Percentiles rank a stretch among this genome's conserved stretches.
These are phyloP conservation scores for Colletotrichum viniferum DNA, from an alignment of 2,329 filamentous ascomycete species.

Conservation along the genomic window DNA sequence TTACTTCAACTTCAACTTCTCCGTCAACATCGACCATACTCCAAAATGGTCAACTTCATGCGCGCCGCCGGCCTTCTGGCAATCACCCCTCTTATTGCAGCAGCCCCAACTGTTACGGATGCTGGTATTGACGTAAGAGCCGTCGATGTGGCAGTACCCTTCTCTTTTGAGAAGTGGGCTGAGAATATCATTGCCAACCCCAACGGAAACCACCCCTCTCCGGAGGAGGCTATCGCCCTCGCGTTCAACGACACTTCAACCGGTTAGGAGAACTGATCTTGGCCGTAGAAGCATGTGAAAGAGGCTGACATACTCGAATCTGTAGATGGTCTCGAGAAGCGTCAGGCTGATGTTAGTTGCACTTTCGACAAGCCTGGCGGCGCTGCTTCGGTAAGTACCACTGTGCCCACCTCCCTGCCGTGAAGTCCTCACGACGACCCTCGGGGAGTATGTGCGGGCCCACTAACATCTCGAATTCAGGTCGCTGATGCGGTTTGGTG, in stretches of 20 bases:
- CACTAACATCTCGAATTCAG: background rate
- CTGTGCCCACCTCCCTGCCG: background rate
- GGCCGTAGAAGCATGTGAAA: too few species aligned
- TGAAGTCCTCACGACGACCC: background rate
- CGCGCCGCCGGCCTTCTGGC: background rate
- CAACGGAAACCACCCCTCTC: background rate
- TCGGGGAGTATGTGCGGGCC: background rate
- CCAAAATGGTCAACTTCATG: constrained; percentile 5
- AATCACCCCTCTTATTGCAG: background rate
- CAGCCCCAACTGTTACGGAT: background rate
- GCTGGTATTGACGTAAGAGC: background rate
- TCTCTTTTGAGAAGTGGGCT: constrained; percentile 17
- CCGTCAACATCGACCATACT: background rate
- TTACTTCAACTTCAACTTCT: background rate
- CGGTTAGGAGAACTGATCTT: background rate
- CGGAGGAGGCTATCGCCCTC: constrained; percentile 7
- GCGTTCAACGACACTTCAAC: constrained; percentile 8
- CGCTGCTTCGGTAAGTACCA: background rate
- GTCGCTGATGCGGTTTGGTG: constrained; percentile 12
- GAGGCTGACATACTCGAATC: background rate
- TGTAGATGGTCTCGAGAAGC: constrained; percentile 1
- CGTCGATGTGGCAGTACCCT: background rate
- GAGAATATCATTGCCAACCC: constrained; percentile 12
- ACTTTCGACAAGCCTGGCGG: background rate
- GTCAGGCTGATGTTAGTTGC: constrained; percentile 1